Evolutionary conservation across 1,284 basidiomycete genomes (phyloP).

Genomic region (Ustilago cynodontis): DNA sequence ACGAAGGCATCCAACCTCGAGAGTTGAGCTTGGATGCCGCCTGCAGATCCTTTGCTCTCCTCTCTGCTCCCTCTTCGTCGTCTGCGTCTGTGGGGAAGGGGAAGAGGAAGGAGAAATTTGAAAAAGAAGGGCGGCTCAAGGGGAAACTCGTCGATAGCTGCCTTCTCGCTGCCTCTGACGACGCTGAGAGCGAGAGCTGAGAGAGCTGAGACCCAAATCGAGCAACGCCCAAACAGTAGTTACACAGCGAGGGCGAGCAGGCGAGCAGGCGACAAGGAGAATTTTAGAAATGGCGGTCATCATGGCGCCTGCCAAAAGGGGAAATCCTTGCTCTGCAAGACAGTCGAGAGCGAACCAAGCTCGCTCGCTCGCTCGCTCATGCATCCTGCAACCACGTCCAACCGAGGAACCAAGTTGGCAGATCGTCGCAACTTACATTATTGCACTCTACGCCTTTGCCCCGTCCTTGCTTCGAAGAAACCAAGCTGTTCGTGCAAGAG

Average conservation of each 20-base stretch:
- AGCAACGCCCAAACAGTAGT: constrained; percentile 10
- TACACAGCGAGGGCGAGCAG: no score
- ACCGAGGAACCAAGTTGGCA: constrained; percentile 5
- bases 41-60: constrained; percentile 6
- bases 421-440: constrained; percentile 1
- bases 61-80: no score
- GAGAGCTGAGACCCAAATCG: constrained; percentile 13
- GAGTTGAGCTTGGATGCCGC: background rate
- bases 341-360: background rate
- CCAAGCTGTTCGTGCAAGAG: background rate
- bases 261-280: constrained; percentile 4
- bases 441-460: constrained; percentile 1
- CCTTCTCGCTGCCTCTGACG: background rate
- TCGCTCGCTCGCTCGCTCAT: no score
- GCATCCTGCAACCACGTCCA: constrained; percentile 1
- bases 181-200: background rate
- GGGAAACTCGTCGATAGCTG: constrained; percentile 10
- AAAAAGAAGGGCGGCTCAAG: constrained; percentile 5
- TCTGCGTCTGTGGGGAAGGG: constrained; percentile 7
- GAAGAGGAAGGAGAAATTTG: constrained; percentile 1
- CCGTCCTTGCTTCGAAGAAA: constrained; percentile 1
- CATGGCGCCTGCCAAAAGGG: background rate
- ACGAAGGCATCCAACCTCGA: background rate
- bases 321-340: background rate
- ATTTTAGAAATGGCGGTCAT: background rate